Percentiles rank a stretch among this genome's conserved stretches.
Evolutionary conservation across 2,329 filamentous ascomycete species (phyloP).

Genomic region (Juglanconis sp.): DNA sequence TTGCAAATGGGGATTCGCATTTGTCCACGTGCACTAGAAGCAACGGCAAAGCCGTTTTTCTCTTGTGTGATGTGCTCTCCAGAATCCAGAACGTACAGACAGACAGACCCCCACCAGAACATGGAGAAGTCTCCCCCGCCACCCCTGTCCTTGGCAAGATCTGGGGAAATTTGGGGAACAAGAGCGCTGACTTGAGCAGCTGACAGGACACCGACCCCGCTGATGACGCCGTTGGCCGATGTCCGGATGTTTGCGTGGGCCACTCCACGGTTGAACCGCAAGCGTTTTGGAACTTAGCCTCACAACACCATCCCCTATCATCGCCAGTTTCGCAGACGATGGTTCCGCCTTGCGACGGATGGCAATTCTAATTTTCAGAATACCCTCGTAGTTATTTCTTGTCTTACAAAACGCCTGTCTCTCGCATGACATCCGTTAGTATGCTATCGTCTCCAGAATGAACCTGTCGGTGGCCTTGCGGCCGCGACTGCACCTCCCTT

Average conservation of each 20-base stretch:
- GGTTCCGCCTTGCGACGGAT: neutral
- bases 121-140: neutral
- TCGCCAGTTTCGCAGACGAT: no score
- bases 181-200: neutral
- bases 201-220: neutral
- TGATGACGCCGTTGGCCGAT: conserved; percentile 6
- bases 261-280: neutral
- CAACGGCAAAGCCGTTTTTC: neutral
- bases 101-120: neutral
- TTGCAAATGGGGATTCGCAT: no score
- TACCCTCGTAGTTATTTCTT: no score
- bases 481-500: conserved; percentile 17
- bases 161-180: conserved; percentile 1
- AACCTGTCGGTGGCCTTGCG: conserved; percentile 15
- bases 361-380: neutral
- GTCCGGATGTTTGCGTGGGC: neutral
- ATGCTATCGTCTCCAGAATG: conserved; percentile 10
- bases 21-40: neutral
- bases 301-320: no score
- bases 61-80: neutral
- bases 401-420: neutral
- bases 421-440: neutral
- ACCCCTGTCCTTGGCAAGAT: neutral
- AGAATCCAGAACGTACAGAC: neutral
- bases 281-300: no score